Evolutionary conservation across 2,329 filamentous ascomycete genomes (phyloP).

Genomic region (Alternaria atra): DNA sequence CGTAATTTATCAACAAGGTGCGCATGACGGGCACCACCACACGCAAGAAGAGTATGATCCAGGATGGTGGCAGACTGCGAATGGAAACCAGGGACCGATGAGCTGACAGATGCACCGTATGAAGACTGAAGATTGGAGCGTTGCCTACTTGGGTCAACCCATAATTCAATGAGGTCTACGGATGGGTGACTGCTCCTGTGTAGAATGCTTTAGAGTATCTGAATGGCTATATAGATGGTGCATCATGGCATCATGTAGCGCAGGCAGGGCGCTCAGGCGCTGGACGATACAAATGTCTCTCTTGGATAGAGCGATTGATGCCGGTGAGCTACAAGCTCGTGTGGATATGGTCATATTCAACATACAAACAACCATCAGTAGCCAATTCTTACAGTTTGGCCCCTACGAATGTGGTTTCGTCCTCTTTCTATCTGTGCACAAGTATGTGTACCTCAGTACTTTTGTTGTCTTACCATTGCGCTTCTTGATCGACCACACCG

Average conservation of each 20-base stretch:
- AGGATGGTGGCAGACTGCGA: constrained; percentile 20
- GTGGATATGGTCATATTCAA: neutral
- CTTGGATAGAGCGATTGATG: neutral
- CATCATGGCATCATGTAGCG: neutral
- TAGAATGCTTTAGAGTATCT: neutral
- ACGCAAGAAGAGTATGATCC: constrained; percentile 11
- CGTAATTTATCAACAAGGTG: constrained; percentile 1
- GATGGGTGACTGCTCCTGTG: neutral
- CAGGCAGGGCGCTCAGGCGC: neutral
- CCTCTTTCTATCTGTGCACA: neutral
- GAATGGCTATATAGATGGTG: neutral
- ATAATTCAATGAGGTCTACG: neutral
- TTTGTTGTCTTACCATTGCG: neutral
- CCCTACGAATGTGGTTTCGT: neutral
- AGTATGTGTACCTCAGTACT: neutral
- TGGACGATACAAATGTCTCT: neutral
- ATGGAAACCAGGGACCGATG: constrained; percentile 11
- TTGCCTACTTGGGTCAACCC: neutral
- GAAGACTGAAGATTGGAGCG: neutral
- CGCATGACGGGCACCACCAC: constrained; percentile 13
- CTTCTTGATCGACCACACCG: neutral
- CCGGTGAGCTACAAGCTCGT: neutral
- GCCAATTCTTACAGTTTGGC: neutral
- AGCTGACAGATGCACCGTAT: constrained; percentile 7
- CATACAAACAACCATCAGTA: neutral